phyloP scores from a whole-genome alignment of 2,329 filamentous ascomycete genomes.

The Microcyclosporella mali region DNA sequence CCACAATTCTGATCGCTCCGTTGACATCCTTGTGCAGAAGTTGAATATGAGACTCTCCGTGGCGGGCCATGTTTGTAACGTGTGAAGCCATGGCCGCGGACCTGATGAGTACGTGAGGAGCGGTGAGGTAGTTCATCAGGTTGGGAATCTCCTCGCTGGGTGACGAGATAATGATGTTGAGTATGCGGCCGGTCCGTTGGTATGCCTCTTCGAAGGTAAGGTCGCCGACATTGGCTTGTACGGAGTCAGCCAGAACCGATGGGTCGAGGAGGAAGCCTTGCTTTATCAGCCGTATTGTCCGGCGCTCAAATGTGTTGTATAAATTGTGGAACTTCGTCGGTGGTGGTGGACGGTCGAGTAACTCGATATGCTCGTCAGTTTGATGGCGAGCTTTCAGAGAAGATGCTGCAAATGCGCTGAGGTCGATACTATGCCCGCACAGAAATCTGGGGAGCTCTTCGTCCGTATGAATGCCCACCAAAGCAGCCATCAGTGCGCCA shows the following conservation, averaged over 20 bases:
- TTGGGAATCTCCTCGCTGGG: slow-evolving; percentile 71
- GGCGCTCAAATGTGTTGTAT: slow-evolving; percentile 56
- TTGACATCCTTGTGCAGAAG: slow-evolving; percentile 73
- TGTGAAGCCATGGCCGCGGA: slow-evolving; percentile 73
- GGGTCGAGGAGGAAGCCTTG: slow-evolving; percentile 83
- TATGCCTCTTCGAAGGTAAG: slow-evolving; percentile 92
- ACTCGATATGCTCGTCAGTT: slow-evolving; percentile 50
- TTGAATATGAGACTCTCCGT: slow-evolving; percentile 9
- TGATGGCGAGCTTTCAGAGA: slow-evolving; percentile 25
- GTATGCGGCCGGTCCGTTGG: slow-evolving; percentile 70
- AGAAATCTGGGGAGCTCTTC: slow-evolving; percentile 74
- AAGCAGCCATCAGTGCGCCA: slow-evolving; percentile 79
- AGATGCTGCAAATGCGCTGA: slow-evolving; percentile 64
- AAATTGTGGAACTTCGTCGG: slow-evolving; percentile 49
- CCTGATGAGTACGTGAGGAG: slow-evolving; percentile 86
- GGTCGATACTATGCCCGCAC: slow-evolving; percentile 71
- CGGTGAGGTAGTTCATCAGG: slow-evolving; percentile 84
- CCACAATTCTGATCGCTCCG: slow-evolving; percentile 68
- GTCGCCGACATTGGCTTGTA: slow-evolving; percentile 78
- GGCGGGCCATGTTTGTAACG: slow-evolving; percentile 58
- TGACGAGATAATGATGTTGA: slow-evolving; percentile 87
- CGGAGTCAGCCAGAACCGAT: slow-evolving; percentile 72
- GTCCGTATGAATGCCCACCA: slow-evolving; percentile 81
- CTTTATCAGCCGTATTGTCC: slow-evolving; percentile 61
- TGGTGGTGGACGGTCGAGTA: slow-evolving; percentile 62